Evolutionary conservation across 2,329 filamentous ascomycete species (phyloP).

Genomic region (Biscogniauxia sp.): DNA sequence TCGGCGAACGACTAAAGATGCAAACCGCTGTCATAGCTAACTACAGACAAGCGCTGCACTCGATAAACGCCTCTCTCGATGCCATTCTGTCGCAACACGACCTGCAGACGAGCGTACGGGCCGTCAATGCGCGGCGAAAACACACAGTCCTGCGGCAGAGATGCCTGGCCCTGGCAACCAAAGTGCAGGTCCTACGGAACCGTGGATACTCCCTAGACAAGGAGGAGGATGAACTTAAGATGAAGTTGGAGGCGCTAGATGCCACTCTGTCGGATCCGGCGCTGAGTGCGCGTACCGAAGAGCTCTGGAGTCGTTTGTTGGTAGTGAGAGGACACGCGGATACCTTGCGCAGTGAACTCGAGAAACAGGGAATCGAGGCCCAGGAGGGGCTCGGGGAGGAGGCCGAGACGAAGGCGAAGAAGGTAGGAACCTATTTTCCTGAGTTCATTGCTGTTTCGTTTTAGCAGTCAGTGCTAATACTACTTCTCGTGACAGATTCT

Average conservation of each 20-base stretch:
- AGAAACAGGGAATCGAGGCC: slow-evolving; percentile 59
- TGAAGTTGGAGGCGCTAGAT: slow-evolving; percentile 68
- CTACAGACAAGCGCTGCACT: slow-evolving; percentile 71
- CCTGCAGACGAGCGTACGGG: slow-evolving; percentile 70
- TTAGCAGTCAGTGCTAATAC: slow-evolving; percentile 14
- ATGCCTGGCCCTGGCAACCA: slow-evolving; percentile 71
- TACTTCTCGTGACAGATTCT: slow-evolving; percentile 55
- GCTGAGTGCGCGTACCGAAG: slow-evolving; percentile 72
- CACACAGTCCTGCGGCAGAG: slow-evolving; percentile 72
- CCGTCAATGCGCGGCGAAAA: slow-evolving; percentile 68
- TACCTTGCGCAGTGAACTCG: slow-evolving; percentile 70
- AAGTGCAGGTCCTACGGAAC: slow-evolving; percentile 78
- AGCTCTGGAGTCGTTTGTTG: slow-evolving; percentile 81
- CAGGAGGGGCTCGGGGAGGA: slow-evolving; percentile 64
- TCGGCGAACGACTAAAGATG: slow-evolving; percentile 69
- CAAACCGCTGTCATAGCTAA: slow-evolving; percentile 68
- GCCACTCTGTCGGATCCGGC: slow-evolving; percentile 71
- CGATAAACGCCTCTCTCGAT: slow-evolving; percentile 73
- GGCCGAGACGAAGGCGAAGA: slow-evolving; percentile 69
- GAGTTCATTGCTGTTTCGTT: background rate
- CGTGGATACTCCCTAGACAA: slow-evolving; percentile 76
- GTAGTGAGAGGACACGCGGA: slow-evolving; percentile 71
- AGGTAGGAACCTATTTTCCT: slow-evolving; percentile 48
- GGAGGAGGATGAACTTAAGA: slow-evolving; percentile 75
- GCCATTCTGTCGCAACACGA: slow-evolving; percentile 74